phyloP scores from a whole-genome alignment of 208 protist species.

The Herpetomonas muscarum region DNA sequence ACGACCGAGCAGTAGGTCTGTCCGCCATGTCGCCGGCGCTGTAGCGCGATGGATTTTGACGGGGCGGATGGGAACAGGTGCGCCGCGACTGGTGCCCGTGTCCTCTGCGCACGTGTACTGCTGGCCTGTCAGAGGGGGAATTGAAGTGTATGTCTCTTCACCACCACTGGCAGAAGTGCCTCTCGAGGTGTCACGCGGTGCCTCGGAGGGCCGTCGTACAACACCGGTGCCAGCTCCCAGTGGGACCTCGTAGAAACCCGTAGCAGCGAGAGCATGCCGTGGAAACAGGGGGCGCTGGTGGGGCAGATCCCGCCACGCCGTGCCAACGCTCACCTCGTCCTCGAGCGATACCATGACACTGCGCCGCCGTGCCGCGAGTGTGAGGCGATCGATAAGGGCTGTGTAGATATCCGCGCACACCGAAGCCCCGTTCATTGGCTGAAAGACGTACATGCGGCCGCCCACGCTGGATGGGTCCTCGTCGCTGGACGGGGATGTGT shows the following conservation, averaged over 20 bases:
- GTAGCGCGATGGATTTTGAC: not conserved
- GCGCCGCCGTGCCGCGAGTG: constrained; percentile 4
- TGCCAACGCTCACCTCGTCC: not conserved
- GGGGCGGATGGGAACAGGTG: not conserved
- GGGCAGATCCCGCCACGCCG: constrained; percentile 5
- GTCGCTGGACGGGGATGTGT: too few relatives aligned
- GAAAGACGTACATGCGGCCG: constrained; percentile 20
- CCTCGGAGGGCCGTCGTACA: too few relatives aligned
- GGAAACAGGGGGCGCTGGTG: constrained; percentile 11
- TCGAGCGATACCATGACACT: constrained; percentile 1
- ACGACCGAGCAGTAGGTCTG: not conserved
- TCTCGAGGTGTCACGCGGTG: not conserved
- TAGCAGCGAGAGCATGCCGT: constrained; percentile 2
- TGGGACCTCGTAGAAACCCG: constrained; percentile 23
- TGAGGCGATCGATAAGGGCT: constrained; percentile 13
- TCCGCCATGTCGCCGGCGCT: not conserved
- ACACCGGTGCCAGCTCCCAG: not conserved
- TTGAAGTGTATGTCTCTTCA: not conserved
- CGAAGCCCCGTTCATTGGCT: not conserved
- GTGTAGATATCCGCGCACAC: constrained; percentile 12
- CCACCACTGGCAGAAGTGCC: not conserved
- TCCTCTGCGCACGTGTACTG: not conserved
- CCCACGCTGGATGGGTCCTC: constrained; percentile 3
- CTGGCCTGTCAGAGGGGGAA: not conserved
- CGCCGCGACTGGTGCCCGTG: not conserved